Percentiles rank a stretch among this genome's conserved stretches.
Conservation (phyloP, 768 basidiomycete species). For the Chalciporus pseudorubinellus region DNA sequence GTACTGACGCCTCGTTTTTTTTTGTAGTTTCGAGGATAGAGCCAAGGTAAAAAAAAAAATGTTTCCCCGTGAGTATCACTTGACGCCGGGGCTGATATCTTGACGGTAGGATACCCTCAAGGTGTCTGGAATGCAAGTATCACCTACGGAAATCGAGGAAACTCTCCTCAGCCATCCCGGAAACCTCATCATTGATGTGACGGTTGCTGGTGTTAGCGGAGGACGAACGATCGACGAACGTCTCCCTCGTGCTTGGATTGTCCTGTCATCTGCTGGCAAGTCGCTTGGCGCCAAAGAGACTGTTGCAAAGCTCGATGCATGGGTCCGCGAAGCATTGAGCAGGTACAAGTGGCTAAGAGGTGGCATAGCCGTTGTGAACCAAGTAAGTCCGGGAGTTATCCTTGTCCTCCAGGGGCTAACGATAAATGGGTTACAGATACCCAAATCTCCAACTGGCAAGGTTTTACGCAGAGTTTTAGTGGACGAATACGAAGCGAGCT, state of each 20-base stretch:
- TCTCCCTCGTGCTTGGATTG: slow-evolving; percentile 76
- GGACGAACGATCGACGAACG: slow-evolving; percentile 71
- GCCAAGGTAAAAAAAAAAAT: slow-evolving; percentile 50
- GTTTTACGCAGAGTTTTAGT: slow-evolving; percentile 59
- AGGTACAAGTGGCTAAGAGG: slow-evolving; percentile 77
- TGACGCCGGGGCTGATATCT: background rate
- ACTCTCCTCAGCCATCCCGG: slow-evolving; percentile 60
- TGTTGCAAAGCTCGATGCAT: slow-evolving; percentile 50
- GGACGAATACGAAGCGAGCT: slow-evolving; percentile 48
- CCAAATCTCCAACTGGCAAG: slow-evolving; percentile 75
- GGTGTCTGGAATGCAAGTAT: slow-evolving; percentile 76
- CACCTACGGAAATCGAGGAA: slow-evolving; percentile 75
- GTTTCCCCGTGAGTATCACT: background rate
- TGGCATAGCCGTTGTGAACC: slow-evolving; percentile 61
- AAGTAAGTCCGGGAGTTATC: slow-evolving; percentile 41
- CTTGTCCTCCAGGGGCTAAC: background rate
- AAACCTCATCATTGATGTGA: slow-evolving; percentile 58
- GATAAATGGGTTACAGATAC: slow-evolving; percentile 45
- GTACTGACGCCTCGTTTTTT: background rate
- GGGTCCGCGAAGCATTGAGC: slow-evolving; percentile 63
- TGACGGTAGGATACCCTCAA: slow-evolving; percentile 69
- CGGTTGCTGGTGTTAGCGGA: slow-evolving; percentile 72
- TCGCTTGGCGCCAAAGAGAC: slow-evolving; percentile 42
- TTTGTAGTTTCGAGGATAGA: slow-evolving; percentile 65
- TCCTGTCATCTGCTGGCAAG: slow-evolving; percentile 56